Evolutionary conservation across 148 eudicot genomes (phyloP).

Genomic region (Nepenthes gracilis): DNA sequence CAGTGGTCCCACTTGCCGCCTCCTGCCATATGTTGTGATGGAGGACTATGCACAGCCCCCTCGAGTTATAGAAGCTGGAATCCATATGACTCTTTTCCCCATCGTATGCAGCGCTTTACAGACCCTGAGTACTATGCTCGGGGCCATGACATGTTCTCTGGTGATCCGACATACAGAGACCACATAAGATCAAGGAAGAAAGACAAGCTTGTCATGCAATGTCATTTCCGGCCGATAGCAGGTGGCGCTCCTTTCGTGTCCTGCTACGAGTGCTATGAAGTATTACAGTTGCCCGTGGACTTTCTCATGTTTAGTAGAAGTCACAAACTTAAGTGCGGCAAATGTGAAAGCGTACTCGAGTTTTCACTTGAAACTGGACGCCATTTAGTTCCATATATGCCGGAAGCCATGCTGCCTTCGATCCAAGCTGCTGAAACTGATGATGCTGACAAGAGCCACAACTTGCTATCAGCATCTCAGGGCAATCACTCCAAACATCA

Average conservation of each 20-base stretch:
- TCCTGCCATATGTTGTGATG: slow-evolving; percentile 12
- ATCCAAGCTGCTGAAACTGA: slow-evolving; percentile 25
- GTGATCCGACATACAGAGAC: slow-evolving; percentile 26
- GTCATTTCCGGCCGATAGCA: slow-evolving; percentile 41
- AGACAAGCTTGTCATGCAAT: slow-evolving; percentile 19
- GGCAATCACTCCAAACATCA: slow-evolving; percentile 9
- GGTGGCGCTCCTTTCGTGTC: slow-evolving; percentile 66
- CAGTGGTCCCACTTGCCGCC: slow-evolving; percentile 45
- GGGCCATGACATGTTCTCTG: slow-evolving; percentile 22
- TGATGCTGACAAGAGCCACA: slow-evolving; percentile 7
- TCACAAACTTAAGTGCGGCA: slow-evolving; percentile 54
- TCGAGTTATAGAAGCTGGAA: slow-evolving; percentile 16
- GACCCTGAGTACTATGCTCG: slow-evolving; percentile 23
- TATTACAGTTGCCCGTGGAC: slow-evolving; percentile 49
- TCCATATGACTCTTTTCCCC: slow-evolving; percentile 13
- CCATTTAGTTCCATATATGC: slow-evolving; percentile 27
- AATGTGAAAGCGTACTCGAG: slow-evolving; percentile 45
- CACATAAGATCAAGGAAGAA: slow-evolving; percentile 35
- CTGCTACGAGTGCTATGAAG: slow-evolving; percentile 22
- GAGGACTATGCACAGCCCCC: slow-evolving; percentile 19
- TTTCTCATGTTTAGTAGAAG: slow-evolving; percentile 43
- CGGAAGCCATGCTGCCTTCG: slow-evolving; percentile 24
- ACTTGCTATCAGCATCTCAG: slow-evolving; percentile 8
- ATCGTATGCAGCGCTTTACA: slow-evolving; percentile 23
- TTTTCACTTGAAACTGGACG: slow-evolving; percentile 33